These are phyloP conservation scores for Penicillium sp. DNA, from an alignment of 2,329 filamentous ascomycete species.

Conservation along the genomic window DNA sequence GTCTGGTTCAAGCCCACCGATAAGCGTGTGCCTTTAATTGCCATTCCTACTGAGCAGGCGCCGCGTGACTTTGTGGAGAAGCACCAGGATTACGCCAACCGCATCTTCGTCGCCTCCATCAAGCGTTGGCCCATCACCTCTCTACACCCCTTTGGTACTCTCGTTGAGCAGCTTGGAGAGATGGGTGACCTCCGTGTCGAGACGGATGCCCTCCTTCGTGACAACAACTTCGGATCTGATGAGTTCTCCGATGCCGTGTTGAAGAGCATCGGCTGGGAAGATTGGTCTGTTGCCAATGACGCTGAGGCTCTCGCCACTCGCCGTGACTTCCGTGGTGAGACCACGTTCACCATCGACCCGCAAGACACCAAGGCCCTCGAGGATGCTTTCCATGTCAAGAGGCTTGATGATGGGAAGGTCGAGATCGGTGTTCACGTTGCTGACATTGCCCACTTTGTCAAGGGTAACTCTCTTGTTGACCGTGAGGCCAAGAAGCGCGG, in stretches of 20 bases:
- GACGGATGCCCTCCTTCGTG: slow-evolving; percentile 90
- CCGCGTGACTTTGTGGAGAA: slow-evolving; percentile 98
- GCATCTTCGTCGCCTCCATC: slow-evolving; percentile 98
- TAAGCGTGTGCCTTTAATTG: slow-evolving; percentile 96
- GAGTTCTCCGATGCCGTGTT: slow-evolving; percentile 96
- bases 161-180: slow-evolving; percentile 93
- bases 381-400: slow-evolving; percentile 89
- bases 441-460: slow-evolving; percentile 95
- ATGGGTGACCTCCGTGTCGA: slow-evolving; percentile 98
- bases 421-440: slow-evolving; percentile 95
- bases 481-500: slow-evolving; percentile 97
- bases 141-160: slow-evolving; percentile 95
- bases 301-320: slow-evolving; percentile 73
- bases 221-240: slow-evolving; percentile 98
- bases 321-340: slow-evolving; percentile 85
- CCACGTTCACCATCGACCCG: slow-evolving; percentile 87
- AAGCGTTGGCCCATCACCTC: slow-evolving; percentile 99
- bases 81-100: slow-evolving; percentile 94
- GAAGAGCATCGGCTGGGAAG: slow-evolving; percentile 85
- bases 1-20: slow-evolving; percentile 99
- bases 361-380: slow-evolving; percentile 85
- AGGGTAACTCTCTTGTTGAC: slow-evolving; percentile 90
- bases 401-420: slow-evolving; percentile 75
- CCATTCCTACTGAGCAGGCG: slow-evolving; percentile 96
- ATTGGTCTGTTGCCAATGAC: slow-evolving; percentile 85